Percentiles rank a stretch among this genome's conserved stretches.
These are phyloP conservation scores for Trichoderma sp. DNA, from an alignment of 2,329 filamentous ascomycete species.

Conservation along the genomic window DNA sequence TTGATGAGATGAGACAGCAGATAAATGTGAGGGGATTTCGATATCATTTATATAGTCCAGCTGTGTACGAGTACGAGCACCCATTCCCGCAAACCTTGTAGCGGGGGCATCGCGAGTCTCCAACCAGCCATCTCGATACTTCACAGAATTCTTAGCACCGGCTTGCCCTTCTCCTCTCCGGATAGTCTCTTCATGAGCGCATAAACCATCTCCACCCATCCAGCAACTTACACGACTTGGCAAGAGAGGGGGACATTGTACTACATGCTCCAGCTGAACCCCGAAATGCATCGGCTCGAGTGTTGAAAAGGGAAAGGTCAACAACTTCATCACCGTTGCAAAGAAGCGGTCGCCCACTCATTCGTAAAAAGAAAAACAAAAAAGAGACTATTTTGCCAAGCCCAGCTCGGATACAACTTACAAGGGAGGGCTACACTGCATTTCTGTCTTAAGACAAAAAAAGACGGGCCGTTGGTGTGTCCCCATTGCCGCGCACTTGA, in stretches of 20 bases:
- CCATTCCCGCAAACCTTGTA: background rate
- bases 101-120: background rate
- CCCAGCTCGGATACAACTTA: background rate
- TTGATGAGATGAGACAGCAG: background rate
- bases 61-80: background rate
- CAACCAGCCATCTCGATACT: background rate
- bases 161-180: background rate
- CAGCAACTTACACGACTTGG: background rate
- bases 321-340: background rate
- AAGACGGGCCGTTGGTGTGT: background rate
- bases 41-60: background rate
- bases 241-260: background rate
- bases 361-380: background rate
- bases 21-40: background rate
- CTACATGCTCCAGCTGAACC: background rate
- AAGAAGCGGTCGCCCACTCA: background rate
- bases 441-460: background rate
- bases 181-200: background rate
- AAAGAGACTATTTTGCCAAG: background rate
- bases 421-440: background rate
- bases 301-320: background rate
- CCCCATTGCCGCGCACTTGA: background rate
- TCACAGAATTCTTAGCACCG: background rate
- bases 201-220: slow-evolving; percentile 8
- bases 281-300: background rate